A percentile compares a stretch with the other conserved stretches of the same genome.
Evolutionary conservation across 192 early-diverging fungal species (phyloP).

Genomic region (Coemansia sp.): DNA sequence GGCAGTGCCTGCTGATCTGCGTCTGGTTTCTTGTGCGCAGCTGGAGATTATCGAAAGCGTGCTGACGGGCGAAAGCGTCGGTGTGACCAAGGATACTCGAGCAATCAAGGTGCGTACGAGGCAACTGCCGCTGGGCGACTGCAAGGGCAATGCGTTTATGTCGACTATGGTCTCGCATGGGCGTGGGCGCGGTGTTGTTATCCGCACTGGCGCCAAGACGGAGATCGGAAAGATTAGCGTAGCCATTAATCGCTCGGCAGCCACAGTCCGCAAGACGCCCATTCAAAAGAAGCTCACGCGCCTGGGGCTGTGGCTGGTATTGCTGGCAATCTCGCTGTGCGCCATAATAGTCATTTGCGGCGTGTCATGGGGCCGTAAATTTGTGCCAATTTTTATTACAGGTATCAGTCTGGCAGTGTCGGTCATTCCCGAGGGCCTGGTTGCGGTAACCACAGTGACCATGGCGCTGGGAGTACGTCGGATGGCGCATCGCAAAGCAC

Average conservation of each 20-base stretch:
- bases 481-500: constrained; percentile 85
- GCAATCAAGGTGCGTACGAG: constrained; percentile 51
- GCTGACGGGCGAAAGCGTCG: constrained; percentile 72
- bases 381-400: constrained; percentile 72
- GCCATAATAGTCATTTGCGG: constrained; percentile 81
- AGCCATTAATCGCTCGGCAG: constrained; percentile 68
- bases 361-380: constrained; percentile 64
- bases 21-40: constrained; percentile 64
- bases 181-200: constrained; percentile 88
- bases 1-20: constrained; percentile 81
- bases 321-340: constrained; percentile 77
- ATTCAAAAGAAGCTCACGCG: constrained; percentile 72
- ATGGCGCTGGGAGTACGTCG: constrained; percentile 96
- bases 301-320: constrained; percentile 83
- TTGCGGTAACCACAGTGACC: constrained; percentile 95
- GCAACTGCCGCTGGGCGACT: constrained; percentile 77
- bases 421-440: constrained; percentile 96
- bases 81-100: constrained; percentile 59
- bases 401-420: constrained; percentile 92
- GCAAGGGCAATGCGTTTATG: constrained; percentile 97
- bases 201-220: constrained; percentile 78
- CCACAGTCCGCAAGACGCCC: constrained; percentile 58
- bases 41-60: constrained; percentile 69
- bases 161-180: constrained; percentile 88
- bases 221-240: constrained; percentile 95